phyloP scores from a whole-genome alignment of 768 basidiomycete species.

The Ramaria sp. region DNA sequence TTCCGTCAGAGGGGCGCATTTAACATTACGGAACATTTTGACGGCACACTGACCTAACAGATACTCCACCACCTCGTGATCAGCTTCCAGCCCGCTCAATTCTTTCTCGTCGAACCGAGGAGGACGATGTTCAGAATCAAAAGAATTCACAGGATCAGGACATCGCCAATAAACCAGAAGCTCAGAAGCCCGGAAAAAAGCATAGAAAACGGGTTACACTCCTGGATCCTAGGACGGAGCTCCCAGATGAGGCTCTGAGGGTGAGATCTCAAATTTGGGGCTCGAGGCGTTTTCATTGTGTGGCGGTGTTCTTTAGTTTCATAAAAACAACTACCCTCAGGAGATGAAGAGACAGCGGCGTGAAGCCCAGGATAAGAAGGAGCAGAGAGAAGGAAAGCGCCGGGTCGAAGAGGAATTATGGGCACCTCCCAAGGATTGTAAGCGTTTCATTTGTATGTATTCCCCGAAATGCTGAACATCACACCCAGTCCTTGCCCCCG shows the following conservation, averaged over 20 bases:
- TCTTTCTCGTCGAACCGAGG: not conserved
- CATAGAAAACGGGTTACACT: conserved; percentile 47
- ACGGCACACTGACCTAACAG: not conserved
- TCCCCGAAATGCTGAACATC: not conserved
- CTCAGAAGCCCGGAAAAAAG: conserved; percentile 5
- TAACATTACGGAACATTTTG: not conserved
- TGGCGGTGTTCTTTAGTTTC: conserved; percentile 28
- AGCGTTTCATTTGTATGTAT: conserved; percentile 15
- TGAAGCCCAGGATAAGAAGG: conserved; percentile 39
- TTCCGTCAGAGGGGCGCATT: not conserved
- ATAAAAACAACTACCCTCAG: conserved; percentile 57
- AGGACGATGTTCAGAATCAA: not conserved
- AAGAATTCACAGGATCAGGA: not conserved
- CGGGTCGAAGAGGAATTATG: conserved; percentile 56
- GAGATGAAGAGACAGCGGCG: conserved; percentile 45
- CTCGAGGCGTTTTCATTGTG: not conserved
- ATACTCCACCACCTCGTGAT: not conserved
- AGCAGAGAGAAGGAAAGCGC: conserved; percentile 43
- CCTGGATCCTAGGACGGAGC: conserved; percentile 64
- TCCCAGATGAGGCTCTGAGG: conserved; percentile 76
- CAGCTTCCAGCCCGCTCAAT: not conserved
- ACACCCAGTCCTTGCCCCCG: conserved; percentile 50
- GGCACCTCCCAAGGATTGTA: conserved; percentile 55
- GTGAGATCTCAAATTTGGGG: conserved; percentile 21
- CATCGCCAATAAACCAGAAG: not conserved